Evolutionary conservation across 306 rosid species (phyloP).

Genomic region (Gillenia trifoliata): DNA sequence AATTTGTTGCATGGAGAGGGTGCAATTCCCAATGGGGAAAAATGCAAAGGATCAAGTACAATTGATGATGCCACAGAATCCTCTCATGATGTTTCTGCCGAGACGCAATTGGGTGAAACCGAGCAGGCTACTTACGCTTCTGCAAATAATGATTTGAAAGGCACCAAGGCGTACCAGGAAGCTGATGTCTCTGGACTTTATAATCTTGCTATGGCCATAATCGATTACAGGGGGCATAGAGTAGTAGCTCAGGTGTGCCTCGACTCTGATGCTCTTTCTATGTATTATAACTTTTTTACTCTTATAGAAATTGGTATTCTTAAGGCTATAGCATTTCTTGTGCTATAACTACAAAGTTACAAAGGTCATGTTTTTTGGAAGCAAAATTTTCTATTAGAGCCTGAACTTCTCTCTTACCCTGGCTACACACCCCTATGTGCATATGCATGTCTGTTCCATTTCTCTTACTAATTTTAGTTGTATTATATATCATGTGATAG

Average conservation of each 20-base stretch:
- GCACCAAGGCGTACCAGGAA: constrained; percentile 98
- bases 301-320: background rate
- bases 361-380: background rate
- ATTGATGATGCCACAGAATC: constrained; percentile 44
- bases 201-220: constrained; percentile 94
- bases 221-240: constrained; percentile 97
- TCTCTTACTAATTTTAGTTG: background rate
- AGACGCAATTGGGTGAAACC: constrained; percentile 71
- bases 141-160: constrained; percentile 98
- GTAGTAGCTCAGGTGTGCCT: constrained; percentile 95
- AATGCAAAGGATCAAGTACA: constrained; percentile 30
- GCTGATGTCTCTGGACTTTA: constrained; percentile 94
- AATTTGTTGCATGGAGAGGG: constrained; percentile 32
- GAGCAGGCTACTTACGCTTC: constrained; percentile 99
- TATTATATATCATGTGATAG: background rate
- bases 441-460: background rate
- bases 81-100: constrained; percentile 45
- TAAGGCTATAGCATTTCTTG: background rate
- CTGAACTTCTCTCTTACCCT: background rate
- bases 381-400: background rate
- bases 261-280: background rate
- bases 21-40: constrained; percentile 55
- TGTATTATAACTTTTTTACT: background rate
- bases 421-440: background rate
- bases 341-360: background rate